Evolutionary conservation across 352 stramenopile species (phyloP), one percentile per base, ranked within the genome.

Genomic region (Aphanomyces invadans): DNA sequence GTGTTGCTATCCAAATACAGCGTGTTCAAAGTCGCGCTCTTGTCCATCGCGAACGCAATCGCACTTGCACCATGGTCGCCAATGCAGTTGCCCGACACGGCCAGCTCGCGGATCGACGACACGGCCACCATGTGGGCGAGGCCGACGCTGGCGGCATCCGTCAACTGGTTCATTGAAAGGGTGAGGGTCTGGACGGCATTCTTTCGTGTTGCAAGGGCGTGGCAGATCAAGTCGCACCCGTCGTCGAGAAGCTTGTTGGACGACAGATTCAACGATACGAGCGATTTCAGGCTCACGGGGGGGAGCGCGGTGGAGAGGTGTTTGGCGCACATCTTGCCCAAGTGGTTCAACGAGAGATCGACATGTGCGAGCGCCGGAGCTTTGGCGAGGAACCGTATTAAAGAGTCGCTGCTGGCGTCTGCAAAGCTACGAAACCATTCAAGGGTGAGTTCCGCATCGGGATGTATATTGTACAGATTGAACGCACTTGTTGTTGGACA

Each of bases 311-410:
- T 39, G 0, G 74, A 31, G 0, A 56, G 49, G 29, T 38, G 42
- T 12, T 64, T 62, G 4, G 72, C 39, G 17, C 70, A 4, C 15
- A 38, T 53, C 1, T 19, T 12, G 7, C 44, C 25, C 23, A 42
- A 17, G 55, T n/a, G 39, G 51, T 88, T 88, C 21, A 88, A 59
- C 3, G 79, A 88, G 11, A 88, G n/a, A 65, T 88, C 79, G 17
- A 86, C 28, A 2, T 73, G 32, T 46, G 54, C 46, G 0, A 88
- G 71, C 5, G 28, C 42, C 0, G 74, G 72, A 12, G 74, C 79
- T 36, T 68, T 65, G 4, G 36, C 1, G 21, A 88, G 55, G 42
- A 88, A 64, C 1, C 26, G 19, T 1, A 69, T 45, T 19, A 86
- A 26, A 17, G 36, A 17, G 11, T 36, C 33, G 0, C 79, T 45